Conservation (phyloP, 257 asterid genomes). For the Solanum neorickii region DNA sequence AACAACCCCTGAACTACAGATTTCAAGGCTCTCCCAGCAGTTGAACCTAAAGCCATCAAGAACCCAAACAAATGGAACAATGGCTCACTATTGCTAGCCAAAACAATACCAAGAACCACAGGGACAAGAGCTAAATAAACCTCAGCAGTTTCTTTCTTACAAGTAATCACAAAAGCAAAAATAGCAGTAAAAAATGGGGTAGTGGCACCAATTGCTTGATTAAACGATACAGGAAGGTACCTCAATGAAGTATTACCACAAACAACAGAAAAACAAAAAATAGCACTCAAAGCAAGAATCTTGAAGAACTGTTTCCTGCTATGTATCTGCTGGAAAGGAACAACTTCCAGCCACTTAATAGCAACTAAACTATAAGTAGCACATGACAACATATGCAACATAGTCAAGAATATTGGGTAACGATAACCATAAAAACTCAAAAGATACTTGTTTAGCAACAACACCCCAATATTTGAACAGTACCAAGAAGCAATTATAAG, state of each 20-base stretch:
- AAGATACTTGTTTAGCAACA: slow-evolving; percentile 75
- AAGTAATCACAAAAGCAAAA: slow-evolving; percentile 72
- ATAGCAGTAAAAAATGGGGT: slow-evolving; percentile 94
- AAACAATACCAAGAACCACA: slow-evolving; percentile 79
- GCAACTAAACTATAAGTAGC: slow-evolving; percentile 60
- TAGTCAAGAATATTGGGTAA: slow-evolving; percentile 86
- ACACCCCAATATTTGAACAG: slow-evolving; percentile 77
- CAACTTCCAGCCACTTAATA: slow-evolving; percentile 69
- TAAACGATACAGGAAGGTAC: slow-evolving; percentile 84
- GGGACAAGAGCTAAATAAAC: slow-evolving; percentile 83
- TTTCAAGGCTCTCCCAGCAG: slow-evolving; percentile 89
- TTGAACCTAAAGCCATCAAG: slow-evolving; percentile 73
- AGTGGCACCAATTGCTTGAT: slow-evolving; percentile 91
- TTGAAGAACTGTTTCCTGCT: slow-evolving; percentile 78
- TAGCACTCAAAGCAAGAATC: slow-evolving; percentile 58
- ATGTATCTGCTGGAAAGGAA: slow-evolving; percentile 78
- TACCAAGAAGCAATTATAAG: slow-evolving; percentile 82
- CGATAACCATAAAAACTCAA: slow-evolving; percentile 76
- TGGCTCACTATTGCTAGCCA: slow-evolving; percentile 95
- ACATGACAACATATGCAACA: slow-evolving; percentile 89
- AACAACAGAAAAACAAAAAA: slow-evolving; percentile 86
- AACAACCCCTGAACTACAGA: slow-evolving; percentile 88
- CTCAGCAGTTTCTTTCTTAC: slow-evolving; percentile 74
- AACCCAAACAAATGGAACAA: slow-evolving; percentile 79
- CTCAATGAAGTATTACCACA: slow-evolving; percentile 90